These are phyloP conservation scores for Sporisorium graminicola DNA, from an alignment of 1,284 basidiomycete genomes.

Conservation along the genomic window DNA sequence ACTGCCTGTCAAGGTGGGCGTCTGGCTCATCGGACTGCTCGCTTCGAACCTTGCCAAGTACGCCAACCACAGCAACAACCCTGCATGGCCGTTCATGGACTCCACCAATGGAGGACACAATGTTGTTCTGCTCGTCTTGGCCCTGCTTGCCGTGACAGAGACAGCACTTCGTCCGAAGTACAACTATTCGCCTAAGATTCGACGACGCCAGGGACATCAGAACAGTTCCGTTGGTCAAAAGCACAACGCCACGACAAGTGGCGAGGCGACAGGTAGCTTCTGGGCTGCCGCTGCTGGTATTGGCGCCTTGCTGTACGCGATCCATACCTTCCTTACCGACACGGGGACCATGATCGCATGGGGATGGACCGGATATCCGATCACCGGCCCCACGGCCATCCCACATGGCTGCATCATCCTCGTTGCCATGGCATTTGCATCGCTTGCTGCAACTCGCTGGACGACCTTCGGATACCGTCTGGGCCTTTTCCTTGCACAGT, in stretches of 20 bases:
- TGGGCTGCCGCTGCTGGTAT: slow-evolving; percentile 44
- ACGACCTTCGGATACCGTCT: slow-evolving; percentile 32
- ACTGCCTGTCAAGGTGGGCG: slow-evolving; percentile 35
- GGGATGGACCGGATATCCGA: slow-evolving; percentile 90
- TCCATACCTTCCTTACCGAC: slow-evolving; percentile 85
- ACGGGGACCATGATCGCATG: slow-evolving; percentile 86
- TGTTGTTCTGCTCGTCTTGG: slow-evolving; percentile 43
- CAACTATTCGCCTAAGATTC: slow-evolving; percentile 23
- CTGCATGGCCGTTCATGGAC: slow-evolving; percentile 64
- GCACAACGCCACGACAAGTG: background rate
- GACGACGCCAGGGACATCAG: slow-evolving; percentile 15
- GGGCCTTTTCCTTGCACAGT: slow-evolving; percentile 35
- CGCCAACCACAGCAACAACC: slow-evolving; percentile 66
- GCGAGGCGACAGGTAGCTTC: slow-evolving; percentile 23
- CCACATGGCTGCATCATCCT: slow-evolving; percentile 74
- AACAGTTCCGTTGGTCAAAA: background rate
- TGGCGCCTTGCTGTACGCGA: slow-evolving; percentile 52
- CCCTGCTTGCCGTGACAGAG: slow-evolving; percentile 33
- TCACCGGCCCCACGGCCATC: slow-evolving; percentile 75
- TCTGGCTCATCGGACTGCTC: slow-evolving; percentile 61
- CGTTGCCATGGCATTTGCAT: slow-evolving; percentile 52
- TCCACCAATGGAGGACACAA: slow-evolving; percentile 63
- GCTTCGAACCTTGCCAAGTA: slow-evolving; percentile 60
- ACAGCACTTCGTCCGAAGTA: slow-evolving; percentile 27
- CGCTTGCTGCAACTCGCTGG: slow-evolving; percentile 71